Percentiles rank a stretch among this genome's conserved stretches.
Evolutionary conservation across 2,329 filamentous ascomycete genomes (phyloP).

Genomic region (Nothophaeocryptopus gaeumannii): DNA sequence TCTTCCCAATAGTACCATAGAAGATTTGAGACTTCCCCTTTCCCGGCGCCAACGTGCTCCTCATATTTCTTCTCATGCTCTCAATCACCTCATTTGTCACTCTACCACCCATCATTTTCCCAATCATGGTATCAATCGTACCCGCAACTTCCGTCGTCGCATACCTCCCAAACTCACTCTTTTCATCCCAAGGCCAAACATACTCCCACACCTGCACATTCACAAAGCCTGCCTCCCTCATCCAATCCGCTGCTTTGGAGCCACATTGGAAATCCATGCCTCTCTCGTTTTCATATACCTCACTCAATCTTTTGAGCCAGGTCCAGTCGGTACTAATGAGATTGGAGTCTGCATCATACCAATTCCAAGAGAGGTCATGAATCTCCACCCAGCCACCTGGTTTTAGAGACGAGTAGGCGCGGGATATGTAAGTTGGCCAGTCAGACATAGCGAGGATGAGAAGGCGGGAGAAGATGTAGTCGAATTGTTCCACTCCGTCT

Average conservation of each 20-base stretch:
- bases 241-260: slow-evolving; percentile 10
- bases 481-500: slow-evolving; percentile 13
- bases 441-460: slow-evolving; percentile 22
- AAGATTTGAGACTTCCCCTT: slow-evolving; percentile 10
- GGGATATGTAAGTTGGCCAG: slow-evolving; percentile 21
- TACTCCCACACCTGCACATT: slow-evolving; percentile 19
- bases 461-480: slow-evolving; percentile 25
- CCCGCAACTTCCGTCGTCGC: slow-evolving; percentile 5
- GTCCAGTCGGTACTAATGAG: slow-evolving; percentile 10
- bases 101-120: slow-evolving; percentile 1
- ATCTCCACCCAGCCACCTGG: slow-evolving; percentile 23
- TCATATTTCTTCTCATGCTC: slow-evolving; percentile 11
- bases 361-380: slow-evolving; percentile 20
- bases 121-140: slow-evolving; percentile 11
- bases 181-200: slow-evolving; percentile 13
- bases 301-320: slow-evolving; percentile 6
- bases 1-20: slow-evolving; percentile 14
- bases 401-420: slow-evolving; percentile 12
- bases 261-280: slow-evolving; percentile 12
- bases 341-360: background rate
- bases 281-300: slow-evolving; percentile 2
- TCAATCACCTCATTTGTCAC: slow-evolving; percentile 5
- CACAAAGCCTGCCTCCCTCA: slow-evolving; percentile 21
- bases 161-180: slow-evolving; percentile 11
- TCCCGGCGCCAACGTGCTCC: slow-evolving; percentile 1